These are phyloP conservation scores for Magnolia sinica DNA, from an alignment of 164 flowering plant species.

Conservation along the genomic window DNA sequence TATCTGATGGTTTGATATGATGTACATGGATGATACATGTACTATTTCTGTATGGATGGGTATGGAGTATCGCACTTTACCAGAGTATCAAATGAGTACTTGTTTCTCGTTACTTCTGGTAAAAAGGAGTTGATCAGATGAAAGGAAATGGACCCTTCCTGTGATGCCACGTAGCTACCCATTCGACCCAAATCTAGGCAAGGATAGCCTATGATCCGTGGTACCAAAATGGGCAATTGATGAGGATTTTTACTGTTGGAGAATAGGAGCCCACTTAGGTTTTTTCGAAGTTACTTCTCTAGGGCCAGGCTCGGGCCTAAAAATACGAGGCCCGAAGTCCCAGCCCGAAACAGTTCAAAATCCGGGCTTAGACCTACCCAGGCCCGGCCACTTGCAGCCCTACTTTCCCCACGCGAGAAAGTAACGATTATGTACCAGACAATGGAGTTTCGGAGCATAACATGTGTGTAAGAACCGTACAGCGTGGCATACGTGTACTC, in stretches of 20 bases:
- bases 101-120: not conserved
- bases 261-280: not conserved
- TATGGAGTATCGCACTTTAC: no score
- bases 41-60: no score
- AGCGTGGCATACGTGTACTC: not conserved
- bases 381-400: no score
- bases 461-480: not conserved
- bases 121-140: not conserved
- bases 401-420: not conserved
- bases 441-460: not conserved
- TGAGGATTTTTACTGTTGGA: slow-evolving; percentile 9
- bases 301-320: no score
- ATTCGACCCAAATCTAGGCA: not conserved
- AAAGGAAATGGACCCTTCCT: not conserved
- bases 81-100: not conserved
- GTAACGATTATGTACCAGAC: not conserved
- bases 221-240: not conserved
- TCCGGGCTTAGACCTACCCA: no score
- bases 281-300: not conserved
- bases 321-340: no score
- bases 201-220: not conserved
- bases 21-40: no score
- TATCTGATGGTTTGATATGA: no score
- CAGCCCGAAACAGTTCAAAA: no score
- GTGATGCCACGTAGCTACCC: not conserved